These are phyloP conservation scores for Bipolaris sorokiniana DNA, from an alignment of 2,329 filamentous ascomycete species.

Conservation along the genomic window DNA sequence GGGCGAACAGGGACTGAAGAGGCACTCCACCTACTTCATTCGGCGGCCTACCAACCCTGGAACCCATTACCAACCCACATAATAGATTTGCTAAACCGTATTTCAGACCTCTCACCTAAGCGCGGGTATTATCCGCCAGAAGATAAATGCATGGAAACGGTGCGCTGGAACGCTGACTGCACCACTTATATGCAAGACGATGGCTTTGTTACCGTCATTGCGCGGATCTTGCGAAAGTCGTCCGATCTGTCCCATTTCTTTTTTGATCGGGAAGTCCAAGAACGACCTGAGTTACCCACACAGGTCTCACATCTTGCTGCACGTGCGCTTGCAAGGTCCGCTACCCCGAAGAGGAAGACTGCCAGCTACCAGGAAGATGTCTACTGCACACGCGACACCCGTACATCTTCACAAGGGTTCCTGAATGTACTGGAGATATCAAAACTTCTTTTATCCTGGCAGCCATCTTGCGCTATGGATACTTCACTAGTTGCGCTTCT, in stretches of 20 bases:
- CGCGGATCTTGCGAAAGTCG: slow-evolving; percentile 22
- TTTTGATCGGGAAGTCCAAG: background rate
- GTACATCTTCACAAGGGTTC: background rate
- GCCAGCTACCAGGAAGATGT: slow-evolving; percentile 1
- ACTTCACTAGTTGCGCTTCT: slow-evolving; percentile 29
- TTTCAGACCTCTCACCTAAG: slow-evolving; percentile 48
- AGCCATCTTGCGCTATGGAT: slow-evolving; percentile 8
- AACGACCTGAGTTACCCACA: background rate
- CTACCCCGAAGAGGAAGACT: background rate
- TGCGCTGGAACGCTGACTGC: slow-evolving; percentile 39
- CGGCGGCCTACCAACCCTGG: slow-evolving; percentile 56
- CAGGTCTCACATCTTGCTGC: slow-evolving; percentile 26
- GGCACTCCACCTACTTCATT: slow-evolving; percentile 58
- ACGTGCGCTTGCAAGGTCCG: slow-evolving; percentile 18
- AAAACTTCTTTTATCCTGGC: slow-evolving; percentile 20
- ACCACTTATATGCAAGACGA: slow-evolving; percentile 43
- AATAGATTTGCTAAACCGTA: slow-evolving; percentile 16
- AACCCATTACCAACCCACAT: slow-evolving; percentile 13
- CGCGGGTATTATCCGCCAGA: slow-evolving; percentile 42
- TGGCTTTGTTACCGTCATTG: slow-evolving; percentile 24
- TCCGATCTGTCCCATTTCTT: slow-evolving; percentile 18
- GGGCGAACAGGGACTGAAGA: slow-evolving; percentile 67
- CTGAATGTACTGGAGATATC: slow-evolving; percentile 22
- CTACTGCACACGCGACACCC: slow-evolving; percentile 25
- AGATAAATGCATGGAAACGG: slow-evolving; percentile 35